These are phyloP conservation scores for Sordaria brevicollis DNA, from an alignment of 495 filamentous ascomycete species.

Conservation along the genomic window DNA sequence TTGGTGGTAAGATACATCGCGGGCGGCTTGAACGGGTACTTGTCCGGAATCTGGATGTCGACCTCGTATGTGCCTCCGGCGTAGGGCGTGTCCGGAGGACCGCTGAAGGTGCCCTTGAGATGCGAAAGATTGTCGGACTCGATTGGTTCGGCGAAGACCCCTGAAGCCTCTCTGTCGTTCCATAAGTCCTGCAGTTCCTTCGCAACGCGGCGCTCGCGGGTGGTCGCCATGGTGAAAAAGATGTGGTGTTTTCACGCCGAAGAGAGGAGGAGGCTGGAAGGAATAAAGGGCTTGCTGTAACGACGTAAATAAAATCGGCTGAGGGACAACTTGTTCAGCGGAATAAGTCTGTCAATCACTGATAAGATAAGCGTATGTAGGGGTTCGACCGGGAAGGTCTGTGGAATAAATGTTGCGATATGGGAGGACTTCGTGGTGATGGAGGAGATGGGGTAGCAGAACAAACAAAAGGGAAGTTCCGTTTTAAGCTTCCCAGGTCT, in stretches of 20 bases:
- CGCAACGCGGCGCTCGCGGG: constrained; percentile 69
- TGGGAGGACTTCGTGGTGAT: neutral
- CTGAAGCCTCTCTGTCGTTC: constrained; percentile 55
- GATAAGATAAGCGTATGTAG: neutral
- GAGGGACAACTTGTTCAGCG: neutral
- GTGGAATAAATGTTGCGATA: neutral
- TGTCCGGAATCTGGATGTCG: constrained; percentile 76
- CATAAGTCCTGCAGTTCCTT: constrained; percentile 90
- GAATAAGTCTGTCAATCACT: neutral
- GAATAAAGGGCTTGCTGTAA: neutral
- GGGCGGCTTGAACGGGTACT: constrained; percentile 91
- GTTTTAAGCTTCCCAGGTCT: neutral
- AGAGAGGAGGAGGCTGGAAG: neutral
- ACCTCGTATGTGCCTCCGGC: constrained; percentile 77
- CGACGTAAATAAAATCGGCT: neutral
- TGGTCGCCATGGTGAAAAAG: constrained; percentile 56
- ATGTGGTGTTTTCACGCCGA: neutral
- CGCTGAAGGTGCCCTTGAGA: constrained; percentile 71
- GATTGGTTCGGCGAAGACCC: constrained; percentile 58
- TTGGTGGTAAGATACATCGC: constrained; percentile 89
- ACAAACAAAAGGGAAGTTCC: neutral
- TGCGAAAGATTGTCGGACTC: constrained; percentile 66
- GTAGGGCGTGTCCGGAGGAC: constrained; percentile 89
- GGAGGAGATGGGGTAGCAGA: neutral
- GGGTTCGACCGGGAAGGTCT: neutral